Conservation (phyloP, 1,284 basidiomycete genomes). For the Malassezia sympodialis region DNA sequence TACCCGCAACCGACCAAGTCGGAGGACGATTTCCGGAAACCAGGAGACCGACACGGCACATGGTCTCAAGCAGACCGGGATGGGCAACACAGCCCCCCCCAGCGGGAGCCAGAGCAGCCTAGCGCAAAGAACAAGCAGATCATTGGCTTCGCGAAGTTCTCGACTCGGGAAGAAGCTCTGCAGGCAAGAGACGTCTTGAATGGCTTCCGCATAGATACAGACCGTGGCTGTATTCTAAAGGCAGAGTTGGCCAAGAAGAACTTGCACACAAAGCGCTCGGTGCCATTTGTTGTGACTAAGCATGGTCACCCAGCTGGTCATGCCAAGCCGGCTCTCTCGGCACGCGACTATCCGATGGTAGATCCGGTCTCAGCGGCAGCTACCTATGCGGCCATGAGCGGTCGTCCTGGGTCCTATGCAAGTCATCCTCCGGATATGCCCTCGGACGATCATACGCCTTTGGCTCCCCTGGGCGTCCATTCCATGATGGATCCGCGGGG, state of each 20-base stretch:
- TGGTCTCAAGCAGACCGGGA: neutral
- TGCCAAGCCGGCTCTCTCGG: neutral
- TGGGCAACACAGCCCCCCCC: neutral
- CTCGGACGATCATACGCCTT: neutral
- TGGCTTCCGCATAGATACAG: constrained; percentile 81
- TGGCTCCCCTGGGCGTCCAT: neutral
- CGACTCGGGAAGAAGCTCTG: constrained; percentile 72
- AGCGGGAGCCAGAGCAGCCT: neutral
- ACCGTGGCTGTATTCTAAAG: constrained; percentile 85
- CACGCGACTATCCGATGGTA: neutral
- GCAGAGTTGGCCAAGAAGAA: constrained; percentile 99
- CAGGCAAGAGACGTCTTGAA: constrained; percentile 80
- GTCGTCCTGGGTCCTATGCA: neutral
- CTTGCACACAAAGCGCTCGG: constrained; percentile 60
- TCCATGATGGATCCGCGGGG: neutral
- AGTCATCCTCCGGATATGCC: neutral
- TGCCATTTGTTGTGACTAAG: constrained; percentile 2
- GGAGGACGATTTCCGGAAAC: neutral
- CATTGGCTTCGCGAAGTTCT: constrained; percentile 95
- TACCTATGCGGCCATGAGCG: neutral
- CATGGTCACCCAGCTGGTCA: neutral
- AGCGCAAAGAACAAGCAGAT: constrained; percentile 57
- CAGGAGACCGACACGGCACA: constrained; percentile 5
- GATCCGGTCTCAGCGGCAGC: neutral
- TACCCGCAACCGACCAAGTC: constrained; percentile 27